phyloP scores from a whole-genome alignment of 1,139 yeast genomes.

The Pichia sp. region DNA sequence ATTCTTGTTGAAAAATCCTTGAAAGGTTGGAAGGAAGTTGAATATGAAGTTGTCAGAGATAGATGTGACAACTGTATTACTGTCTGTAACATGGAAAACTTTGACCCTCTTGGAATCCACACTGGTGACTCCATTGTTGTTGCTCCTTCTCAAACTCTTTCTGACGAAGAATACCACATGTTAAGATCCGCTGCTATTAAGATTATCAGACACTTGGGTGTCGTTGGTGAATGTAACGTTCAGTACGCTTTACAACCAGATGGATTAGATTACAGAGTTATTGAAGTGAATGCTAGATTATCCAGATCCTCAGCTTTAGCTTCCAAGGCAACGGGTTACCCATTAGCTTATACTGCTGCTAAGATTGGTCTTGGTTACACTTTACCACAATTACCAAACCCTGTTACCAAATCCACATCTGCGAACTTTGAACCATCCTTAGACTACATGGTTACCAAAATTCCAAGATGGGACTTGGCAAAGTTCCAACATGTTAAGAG shows the following conservation, averaged over 20 bases:
- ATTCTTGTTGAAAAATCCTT: constrained; percentile 92
- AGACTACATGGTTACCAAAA: constrained; percentile 94
- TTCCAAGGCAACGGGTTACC: constrained; percentile 98
- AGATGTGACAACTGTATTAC: constrained; percentile 95
- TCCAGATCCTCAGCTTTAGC: constrained; percentile 98
- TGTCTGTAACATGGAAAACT: constrained; percentile 98
- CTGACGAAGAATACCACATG: constrained; percentile 98
- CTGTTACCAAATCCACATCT: constrained; percentile 91
- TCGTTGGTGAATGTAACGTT: constrained; percentile 98
- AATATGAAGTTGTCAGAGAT: constrained; percentile 97
- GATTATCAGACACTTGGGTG: constrained; percentile 95
- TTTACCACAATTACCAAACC: constrained; percentile 90
- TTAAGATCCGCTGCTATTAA: constrained; percentile 95
- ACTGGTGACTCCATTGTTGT: constrained; percentile 99
- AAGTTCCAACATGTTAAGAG: constrained; percentile 94
- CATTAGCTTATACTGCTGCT: constrained; percentile 97
- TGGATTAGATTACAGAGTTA: constrained; percentile 91
- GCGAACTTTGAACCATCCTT: constrained; percentile 97
- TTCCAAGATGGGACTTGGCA: constrained; percentile 96
- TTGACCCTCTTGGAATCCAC: constrained; percentile 96
- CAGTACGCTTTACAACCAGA: constrained; percentile 96
- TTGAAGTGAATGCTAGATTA: constrained; percentile 95
- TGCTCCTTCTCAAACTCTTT: constrained; percentile 95
- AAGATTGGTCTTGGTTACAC: constrained; percentile 94
- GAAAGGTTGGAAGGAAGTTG: constrained; percentile 99